These are phyloP conservation scores for Thalia dealbata DNA, from an alignment of 176 grass and related monocot genomes.

Conservation along the genomic window DNA sequence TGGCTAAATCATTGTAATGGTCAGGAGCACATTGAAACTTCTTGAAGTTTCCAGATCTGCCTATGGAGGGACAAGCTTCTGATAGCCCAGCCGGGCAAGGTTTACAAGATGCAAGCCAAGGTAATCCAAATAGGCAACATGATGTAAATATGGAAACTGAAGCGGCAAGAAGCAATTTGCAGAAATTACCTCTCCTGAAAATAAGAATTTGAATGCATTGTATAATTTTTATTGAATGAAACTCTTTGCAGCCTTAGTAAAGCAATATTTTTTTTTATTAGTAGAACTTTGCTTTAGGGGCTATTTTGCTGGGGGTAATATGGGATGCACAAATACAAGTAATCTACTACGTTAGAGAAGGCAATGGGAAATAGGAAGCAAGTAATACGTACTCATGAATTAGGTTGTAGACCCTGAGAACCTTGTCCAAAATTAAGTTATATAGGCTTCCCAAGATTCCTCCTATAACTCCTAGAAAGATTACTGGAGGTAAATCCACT, in stretches of 20 bases:
- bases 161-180: constrained; percentile 71
- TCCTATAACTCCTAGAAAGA: constrained; percentile 65
- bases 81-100: constrained; percentile 46
- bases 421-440: constrained; percentile 64
- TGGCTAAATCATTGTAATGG: constrained; percentile 91
- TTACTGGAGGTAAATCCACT: constrained; percentile 52
- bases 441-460: constrained; percentile 79
- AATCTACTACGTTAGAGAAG: not conserved
- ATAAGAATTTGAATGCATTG: constrained; percentile 22
- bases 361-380: constrained; percentile 15
- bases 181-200: constrained; percentile 62
- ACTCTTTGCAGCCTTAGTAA: not conserved
- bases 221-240: not conserved
- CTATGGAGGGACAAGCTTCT: constrained; percentile 84
- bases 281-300: not conserved
- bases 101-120: constrained; percentile 77
- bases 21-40: constrained; percentile 65
- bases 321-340: too few species aligned
- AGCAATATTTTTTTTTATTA: not conserved
- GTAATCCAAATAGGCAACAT: constrained; percentile 73
- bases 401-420: constrained; percentile 68
- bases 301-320: too few species aligned
- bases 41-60: constrained; percentile 93
- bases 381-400: constrained; percentile 58
- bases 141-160: constrained; percentile 60